Percentiles rank a stretch among this genome's conserved stretches.
Conservation (phyloP, 2,329 filamentous ascomycete genomes). For the Penicillium sclerotiorum region DNA sequence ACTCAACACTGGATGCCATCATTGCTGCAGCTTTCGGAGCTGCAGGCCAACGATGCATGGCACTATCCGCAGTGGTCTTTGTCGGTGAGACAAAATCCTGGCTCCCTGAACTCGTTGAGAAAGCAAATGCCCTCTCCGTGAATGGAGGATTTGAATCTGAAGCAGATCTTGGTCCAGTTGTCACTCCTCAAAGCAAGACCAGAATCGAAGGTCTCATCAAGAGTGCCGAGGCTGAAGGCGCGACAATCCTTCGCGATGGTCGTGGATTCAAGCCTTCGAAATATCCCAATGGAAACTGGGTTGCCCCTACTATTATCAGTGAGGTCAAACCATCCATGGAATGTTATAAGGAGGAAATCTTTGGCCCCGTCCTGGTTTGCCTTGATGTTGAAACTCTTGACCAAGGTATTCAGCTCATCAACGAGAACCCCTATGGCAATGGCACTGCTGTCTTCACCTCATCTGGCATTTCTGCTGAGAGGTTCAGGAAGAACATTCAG, state of each 20-base stretch:
- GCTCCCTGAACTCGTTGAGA: slow-evolving; percentile 61
- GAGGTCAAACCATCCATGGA: slow-evolving; percentile 64
- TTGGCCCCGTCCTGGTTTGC: slow-evolving; percentile 64
- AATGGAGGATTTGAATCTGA: slow-evolving; percentile 62
- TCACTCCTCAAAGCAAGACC: slow-evolving; percentile 61
- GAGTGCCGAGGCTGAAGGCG: slow-evolving; percentile 62
- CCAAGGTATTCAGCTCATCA: slow-evolving; percentile 63
- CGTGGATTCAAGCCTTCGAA: slow-evolving; percentile 1
- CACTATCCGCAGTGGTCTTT: slow-evolving; percentile 40
- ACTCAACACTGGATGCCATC: slow-evolving; percentile 67
- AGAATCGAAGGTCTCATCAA: slow-evolving; percentile 60
- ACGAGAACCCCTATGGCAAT: slow-evolving; percentile 66
- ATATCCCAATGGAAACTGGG: slow-evolving; percentile 10
- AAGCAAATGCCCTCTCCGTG: slow-evolving; percentile 58
- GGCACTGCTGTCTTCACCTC: slow-evolving; percentile 64
- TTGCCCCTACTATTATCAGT: slow-evolving; percentile 59
- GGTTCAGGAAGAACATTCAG: slow-evolving; percentile 64
- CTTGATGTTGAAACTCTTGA: slow-evolving; percentile 59
- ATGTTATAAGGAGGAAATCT: slow-evolving; percentile 66
- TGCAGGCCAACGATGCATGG: slow-evolving; percentile 70
- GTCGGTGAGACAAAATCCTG: slow-evolving; percentile 64
- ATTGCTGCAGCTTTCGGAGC: slow-evolving; percentile 68
- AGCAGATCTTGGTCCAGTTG: slow-evolving; percentile 62
- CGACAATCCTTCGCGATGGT: slow-evolving; percentile 60
- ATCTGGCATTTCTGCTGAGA: slow-evolving; percentile 58